Base-by-base conservation (phyloP, 2,329 filamentous ascomycete species). In the Fusarium tricinctum region DNA sequence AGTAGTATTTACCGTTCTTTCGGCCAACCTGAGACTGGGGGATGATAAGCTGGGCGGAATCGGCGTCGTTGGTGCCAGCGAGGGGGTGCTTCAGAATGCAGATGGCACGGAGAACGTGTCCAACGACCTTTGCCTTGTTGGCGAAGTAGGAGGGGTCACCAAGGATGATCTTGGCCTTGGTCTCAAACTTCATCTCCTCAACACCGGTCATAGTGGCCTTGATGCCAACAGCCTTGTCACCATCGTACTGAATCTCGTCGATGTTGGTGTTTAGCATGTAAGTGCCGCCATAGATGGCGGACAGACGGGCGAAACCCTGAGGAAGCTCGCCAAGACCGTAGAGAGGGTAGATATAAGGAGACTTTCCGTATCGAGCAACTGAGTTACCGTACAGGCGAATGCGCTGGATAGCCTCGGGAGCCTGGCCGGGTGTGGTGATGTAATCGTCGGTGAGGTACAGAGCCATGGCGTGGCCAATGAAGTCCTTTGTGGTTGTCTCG, bases 221-320 rank as follows among this genome's bases (percentile, higher is more conserved):
- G 84, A 99, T 98, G 58, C 96, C 96, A 17, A 89, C 87, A n/a
- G 95, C 92, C 86, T 97, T 97, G 77, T 87, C 88, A 57, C 85
- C 88, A 61, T 97, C 93, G 78, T 96, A 97, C 65, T 92, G 81
- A 71, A 99, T 84, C 84, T 99, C 96, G 69, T 98, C 92, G 57
- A 99, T 88, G 73, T 90, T 89, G 73, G 96, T 97, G 86, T 98
- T 98, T 76, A 99, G 91, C 94, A 99, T 99, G 84, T 99, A 99
- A 50, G 96, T 99, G 74, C 96, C 96, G 70, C 96, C 96, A 78
- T 99, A 98, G 82, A 99, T 98, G 80, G 96, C 96, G 40, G 94
- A 97, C 55, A 99, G 88, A 80, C 96, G 94, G 68, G 96, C 96
- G 76, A 99, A 99, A 63, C 95, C 95, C 83, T 99, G 96, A 35